Percentiles rank a stretch among this genome's conserved stretches.
phyloP scores from a whole-genome alignment of 306 rosid genomes.

The Prinsepia uniflora region DNA sequence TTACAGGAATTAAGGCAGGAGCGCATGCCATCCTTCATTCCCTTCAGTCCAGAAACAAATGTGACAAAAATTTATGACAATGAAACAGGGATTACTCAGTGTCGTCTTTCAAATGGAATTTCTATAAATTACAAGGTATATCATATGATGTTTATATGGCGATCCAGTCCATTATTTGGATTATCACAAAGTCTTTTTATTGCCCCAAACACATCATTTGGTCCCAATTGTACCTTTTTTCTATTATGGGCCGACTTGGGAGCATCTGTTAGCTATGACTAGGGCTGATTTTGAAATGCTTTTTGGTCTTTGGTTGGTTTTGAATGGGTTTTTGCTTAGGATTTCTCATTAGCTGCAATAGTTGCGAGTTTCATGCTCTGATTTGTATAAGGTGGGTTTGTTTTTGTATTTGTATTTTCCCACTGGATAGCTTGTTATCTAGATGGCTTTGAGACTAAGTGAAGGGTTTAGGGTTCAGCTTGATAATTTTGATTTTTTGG shows the following conservation, averaged over 20 bases:
- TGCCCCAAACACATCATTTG: no score
- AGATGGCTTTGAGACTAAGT: no score
- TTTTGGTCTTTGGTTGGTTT: no score
- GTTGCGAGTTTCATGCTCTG: no score
- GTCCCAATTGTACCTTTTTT: not conserved
- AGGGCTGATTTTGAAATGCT: no score
- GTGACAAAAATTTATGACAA: slow-evolving; percentile 61
- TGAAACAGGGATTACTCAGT: slow-evolving; percentile 83
- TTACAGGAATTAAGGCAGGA: slow-evolving; percentile 66
- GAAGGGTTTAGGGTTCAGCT: no score
- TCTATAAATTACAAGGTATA: slow-evolving; percentile 88
- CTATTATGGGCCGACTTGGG: no score
- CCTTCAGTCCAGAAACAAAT: slow-evolving; percentile 51
- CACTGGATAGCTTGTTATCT: not conserved
- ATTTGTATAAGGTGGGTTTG: not conserved
- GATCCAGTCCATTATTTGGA: not conserved
- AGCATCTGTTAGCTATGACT: no score
- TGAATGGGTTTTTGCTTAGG: no score
- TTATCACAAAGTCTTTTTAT: no score
- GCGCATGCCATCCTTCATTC: slow-evolving; percentile 62
- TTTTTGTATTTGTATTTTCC: not conserved
- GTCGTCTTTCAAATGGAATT: slow-evolving; percentile 87
- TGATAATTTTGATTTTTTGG: no score
- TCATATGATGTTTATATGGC: slow-evolving; percentile 6
- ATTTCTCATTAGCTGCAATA: no score